Base-by-base conservation (phyloP, 2,329 filamentous ascomycete genomes). In the Claviceps quebecensis region DNA sequence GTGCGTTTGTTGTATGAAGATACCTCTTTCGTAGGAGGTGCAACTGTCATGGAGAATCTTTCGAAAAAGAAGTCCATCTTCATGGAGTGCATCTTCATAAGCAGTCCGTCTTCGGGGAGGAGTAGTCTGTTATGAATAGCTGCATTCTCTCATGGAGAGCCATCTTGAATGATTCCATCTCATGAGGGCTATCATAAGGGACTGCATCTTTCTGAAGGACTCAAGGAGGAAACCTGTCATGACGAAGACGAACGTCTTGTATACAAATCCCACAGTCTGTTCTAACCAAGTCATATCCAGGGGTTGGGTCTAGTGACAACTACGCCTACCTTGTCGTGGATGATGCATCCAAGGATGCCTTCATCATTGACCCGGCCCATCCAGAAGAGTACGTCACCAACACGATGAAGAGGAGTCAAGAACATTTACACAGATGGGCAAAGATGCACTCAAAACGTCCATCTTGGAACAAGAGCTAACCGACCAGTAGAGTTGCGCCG, bases 241-340 rank as follows among this genome's bases (percentile, higher is more conserved):
- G 29, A 34, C 11, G 29, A 11, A 11, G 9, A 34, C 29, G 29
- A 34, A 34, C 29, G 29, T 34, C 29, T 34, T 11, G 9, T 34
- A 9, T 3, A 29, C 29, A 29, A 29, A 29, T n/a, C 14, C n/a
- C 14, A n/a, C 16, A 19, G 8, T 40, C n/a, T 11, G 16, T 40
- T 17, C 16, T 40, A 43, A 23, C 9, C 17, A 5, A 14, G 19
- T 23, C 14, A 5, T 14, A 3, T 22, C 19, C 19, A 43, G 86
- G 86, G 85, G 81, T 79, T 71, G 86, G 86, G 50, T 82, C 68
- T 62, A 77, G 81, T 63, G 83, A 93, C 69, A 93, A 93, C 72
- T 93, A 91, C 69, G 85, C 87, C 61, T 93, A 93, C 65, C 76
- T 93, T 37, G 81, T 93, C 45, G 72, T 87, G 54, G 85, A 89